phyloP scores from a whole-genome alignment of 805 yeast genomes.

The Teunomyces gatunensis region DNA sequence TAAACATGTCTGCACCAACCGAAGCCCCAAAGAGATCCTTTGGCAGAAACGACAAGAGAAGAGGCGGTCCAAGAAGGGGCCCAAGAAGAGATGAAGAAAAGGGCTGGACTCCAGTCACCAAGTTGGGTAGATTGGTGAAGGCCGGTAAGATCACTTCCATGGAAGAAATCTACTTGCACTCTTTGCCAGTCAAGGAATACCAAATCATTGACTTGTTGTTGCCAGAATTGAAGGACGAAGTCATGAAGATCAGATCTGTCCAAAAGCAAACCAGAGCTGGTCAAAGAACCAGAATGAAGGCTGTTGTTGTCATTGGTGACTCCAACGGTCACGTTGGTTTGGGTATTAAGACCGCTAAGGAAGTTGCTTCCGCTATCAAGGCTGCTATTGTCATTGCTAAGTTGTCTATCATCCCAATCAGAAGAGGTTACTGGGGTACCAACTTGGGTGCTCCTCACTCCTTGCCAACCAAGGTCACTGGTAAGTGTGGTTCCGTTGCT shows the following conservation, averaged over 20 bases:
- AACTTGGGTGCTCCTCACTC: slow-evolving; percentile 99
- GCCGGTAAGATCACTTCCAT: slow-evolving; percentile 95
- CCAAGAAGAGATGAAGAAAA: slow-evolving; percentile 90
- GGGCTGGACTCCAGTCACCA: slow-evolving; percentile 99
- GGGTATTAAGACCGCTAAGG: slow-evolving; percentile 99
- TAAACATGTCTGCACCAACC: slow-evolving; percentile 42
- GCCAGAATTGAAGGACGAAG: slow-evolving; percentile 96
- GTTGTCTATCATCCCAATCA: slow-evolving; percentile 97
- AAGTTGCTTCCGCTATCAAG: slow-evolving; percentile 99
- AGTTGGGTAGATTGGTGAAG: slow-evolving; percentile 99
- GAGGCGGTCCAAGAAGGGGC: slow-evolving; percentile 47
- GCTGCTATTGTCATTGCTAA: slow-evolving; percentile 99
- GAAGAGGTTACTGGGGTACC: slow-evolving; percentile 99
- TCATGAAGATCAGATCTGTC: slow-evolving; percentile 99
- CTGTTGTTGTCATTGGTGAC: slow-evolving; percentile 99
- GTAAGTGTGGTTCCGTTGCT: slow-evolving; percentile 99
- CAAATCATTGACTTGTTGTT: slow-evolving; percentile 96
- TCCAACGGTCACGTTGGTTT: slow-evolving; percentile 99
- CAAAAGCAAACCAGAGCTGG: slow-evolving; percentile 99
- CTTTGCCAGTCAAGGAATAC: slow-evolving; percentile 99
- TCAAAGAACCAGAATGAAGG: slow-evolving; percentile 99
- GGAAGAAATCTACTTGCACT: slow-evolving; percentile 99
- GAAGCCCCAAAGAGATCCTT: slow-evolving; percentile 47
- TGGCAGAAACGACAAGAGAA: slow-evolving; percentile 59
- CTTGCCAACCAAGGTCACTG: slow-evolving; percentile 95